Evolutionary conservation across 1,284 basidiomycete species (phyloP).

Genomic region (Rhodofomes roseus): DNA sequence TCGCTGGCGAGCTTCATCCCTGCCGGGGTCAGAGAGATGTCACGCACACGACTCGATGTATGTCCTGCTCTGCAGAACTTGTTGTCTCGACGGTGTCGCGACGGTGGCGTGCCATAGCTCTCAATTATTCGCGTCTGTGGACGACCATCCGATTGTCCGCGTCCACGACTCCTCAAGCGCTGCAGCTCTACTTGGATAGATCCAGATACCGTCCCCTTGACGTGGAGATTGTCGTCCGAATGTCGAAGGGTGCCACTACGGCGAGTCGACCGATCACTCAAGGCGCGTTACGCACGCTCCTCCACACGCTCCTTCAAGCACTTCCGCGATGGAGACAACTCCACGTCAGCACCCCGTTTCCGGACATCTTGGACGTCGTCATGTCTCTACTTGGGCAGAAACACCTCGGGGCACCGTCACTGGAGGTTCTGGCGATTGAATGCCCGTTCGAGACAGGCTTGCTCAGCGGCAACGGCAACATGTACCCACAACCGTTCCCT

Average conservation of each 20-base stretch:
- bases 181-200: background rate
- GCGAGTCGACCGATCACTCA: background rate
- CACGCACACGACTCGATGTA: background rate
- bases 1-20: background rate
- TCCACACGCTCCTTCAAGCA: background rate
- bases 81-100: background rate
- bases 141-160: background rate
- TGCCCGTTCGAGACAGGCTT: background rate
- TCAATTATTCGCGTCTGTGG: slow-evolving; percentile 2
- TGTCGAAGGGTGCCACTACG: background rate
- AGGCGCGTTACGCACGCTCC: background rate
- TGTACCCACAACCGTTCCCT: slow-evolving; percentile 3
- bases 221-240: background rate
- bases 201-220: background rate
- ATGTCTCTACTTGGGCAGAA: background rate
- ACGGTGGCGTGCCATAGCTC: slow-evolving; percentile 2
- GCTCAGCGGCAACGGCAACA: background rate
- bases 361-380: background rate
- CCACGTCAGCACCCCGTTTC: background rate
- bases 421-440: slow-evolving; percentile 1
- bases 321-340: slow-evolving; percentile 1
- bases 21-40: background rate
- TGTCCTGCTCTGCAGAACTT: background rate
- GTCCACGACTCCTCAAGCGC: background rate
- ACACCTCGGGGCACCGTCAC: background rate